phyloP scores from a whole-genome alignment of 2,329 filamentous ascomycete species.

The Colletotrichum karsti region DNA sequence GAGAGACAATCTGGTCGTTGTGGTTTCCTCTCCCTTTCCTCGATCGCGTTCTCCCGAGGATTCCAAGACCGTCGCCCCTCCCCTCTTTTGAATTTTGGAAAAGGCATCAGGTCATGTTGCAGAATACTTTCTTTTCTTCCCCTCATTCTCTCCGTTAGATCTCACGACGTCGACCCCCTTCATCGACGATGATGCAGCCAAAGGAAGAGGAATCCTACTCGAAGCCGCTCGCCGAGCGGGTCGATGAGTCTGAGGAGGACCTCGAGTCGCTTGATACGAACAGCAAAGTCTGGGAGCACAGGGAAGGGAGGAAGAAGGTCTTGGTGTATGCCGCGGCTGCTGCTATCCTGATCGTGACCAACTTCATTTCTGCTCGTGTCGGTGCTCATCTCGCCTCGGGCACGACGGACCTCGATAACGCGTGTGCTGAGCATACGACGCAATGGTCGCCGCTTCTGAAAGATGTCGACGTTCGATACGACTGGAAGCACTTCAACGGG shows the following conservation, averaged over 20 bases:
- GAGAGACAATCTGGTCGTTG: slow-evolving; percentile 11
- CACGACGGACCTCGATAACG: slow-evolving; percentile 28
- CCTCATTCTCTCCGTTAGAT: background rate
- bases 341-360: slow-evolving; percentile 18
- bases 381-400: slow-evolving; percentile 30
- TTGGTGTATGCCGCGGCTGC: slow-evolving; percentile 5
- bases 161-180: background rate
- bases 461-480: slow-evolving; percentile 42
- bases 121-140: background rate
- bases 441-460: slow-evolving; percentile 46
- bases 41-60: background rate
- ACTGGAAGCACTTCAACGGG: slow-evolving; percentile 58
- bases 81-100: background rate
- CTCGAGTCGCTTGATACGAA: slow-evolving; percentile 20
- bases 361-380: slow-evolving; percentile 30
- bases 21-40: slow-evolving; percentile 17
- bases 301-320: background rate
- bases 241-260: slow-evolving; percentile 31
- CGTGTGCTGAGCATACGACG: slow-evolving; percentile 42
- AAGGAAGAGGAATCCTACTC: slow-evolving; percentile 9
- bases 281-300: background rate
- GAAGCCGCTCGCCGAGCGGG: slow-evolving; percentile 23
- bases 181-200: slow-evolving; percentile 29
- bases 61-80: background rate
- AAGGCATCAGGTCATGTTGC: background rate